phyloP scores from a whole-genome alignment of 805 yeast species.

The Saccharomycopsis selenospora region DNA sequence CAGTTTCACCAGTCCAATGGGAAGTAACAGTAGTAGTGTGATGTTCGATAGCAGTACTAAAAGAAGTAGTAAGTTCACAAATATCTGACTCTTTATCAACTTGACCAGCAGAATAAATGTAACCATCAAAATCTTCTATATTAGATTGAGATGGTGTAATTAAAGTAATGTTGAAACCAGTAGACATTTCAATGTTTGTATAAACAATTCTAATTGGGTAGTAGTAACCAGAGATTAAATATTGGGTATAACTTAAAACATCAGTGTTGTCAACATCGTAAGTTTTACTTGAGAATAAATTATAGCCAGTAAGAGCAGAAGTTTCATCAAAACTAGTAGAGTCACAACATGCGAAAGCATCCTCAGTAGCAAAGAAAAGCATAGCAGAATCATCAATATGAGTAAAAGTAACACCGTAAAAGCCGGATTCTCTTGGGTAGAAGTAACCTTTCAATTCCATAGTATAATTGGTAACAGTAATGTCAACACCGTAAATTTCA shows the following conservation, averaged over 20 bases:
- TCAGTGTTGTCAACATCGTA: background rate
- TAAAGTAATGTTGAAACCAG: slow-evolving; percentile 21
- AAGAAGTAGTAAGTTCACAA: background rate
- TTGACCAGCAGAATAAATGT: slow-evolving; percentile 14
- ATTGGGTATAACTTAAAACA: background rate
- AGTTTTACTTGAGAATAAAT: slow-evolving; percentile 9
- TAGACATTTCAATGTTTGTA: slow-evolving; percentile 23
- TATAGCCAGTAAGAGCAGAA: slow-evolving; percentile 1
- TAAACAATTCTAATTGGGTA: slow-evolving; percentile 29
- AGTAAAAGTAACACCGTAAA: slow-evolving; percentile 24
- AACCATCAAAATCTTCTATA: slow-evolving; percentile 7
- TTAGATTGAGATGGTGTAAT: slow-evolving; percentile 22
- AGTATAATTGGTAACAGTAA: slow-evolving; percentile 23
- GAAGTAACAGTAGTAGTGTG: slow-evolving; percentile 6
- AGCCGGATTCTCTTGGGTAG: slow-evolving; percentile 27
- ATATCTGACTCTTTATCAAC: slow-evolving; percentile 8
- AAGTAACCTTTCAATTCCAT: slow-evolving; percentile 26
- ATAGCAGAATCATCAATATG: slow-evolving; percentile 29
- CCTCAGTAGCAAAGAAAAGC: slow-evolving; percentile 27
- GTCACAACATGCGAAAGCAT: slow-evolving; percentile 32
- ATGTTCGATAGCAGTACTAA: background rate
- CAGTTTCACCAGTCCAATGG: slow-evolving; percentile 7
- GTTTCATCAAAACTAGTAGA: slow-evolving; percentile 1
- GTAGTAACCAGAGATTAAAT: slow-evolving; percentile 24
- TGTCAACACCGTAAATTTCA: slow-evolving; percentile 7